phyloP scores from a whole-genome alignment of 768 basidiomycete genomes.

The Auricularia sp. region DNA sequence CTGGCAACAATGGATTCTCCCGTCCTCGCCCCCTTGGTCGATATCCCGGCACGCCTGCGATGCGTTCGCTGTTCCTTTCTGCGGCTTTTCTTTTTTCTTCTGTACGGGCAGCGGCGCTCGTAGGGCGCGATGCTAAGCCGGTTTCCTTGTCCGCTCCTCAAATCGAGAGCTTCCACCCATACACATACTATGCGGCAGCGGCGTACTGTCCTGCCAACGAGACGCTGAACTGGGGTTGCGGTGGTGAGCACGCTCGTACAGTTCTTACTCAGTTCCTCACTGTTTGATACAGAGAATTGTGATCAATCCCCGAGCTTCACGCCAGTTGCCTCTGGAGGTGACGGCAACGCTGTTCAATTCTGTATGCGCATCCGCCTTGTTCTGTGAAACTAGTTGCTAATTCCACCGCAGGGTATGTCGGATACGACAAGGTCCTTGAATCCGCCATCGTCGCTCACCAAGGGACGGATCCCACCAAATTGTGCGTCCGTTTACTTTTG shows the following conservation, averaged over 20 bases:
- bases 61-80: too few relatives aligned
- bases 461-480: constrained; percentile 24
- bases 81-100: too few relatives aligned
- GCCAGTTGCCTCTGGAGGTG: constrained; percentile 39
- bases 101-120: background rate
- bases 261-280: background rate
- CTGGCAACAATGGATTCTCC: too few relatives aligned
- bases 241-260: constrained; percentile 23
- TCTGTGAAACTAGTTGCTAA: background rate
- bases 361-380: constrained; percentile 21
- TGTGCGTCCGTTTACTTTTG: constrained; percentile 16
- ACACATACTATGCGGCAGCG: constrained; percentile 41
- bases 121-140: background rate
- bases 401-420: constrained; percentile 37
- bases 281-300: constrained; percentile 29
- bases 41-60: too few relatives aligned
- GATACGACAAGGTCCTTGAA: constrained; percentile 33
- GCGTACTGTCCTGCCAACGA: constrained; percentile 37
- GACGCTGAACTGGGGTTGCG: constrained; percentile 45
- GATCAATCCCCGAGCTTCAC: constrained; percentile 36
- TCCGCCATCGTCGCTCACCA: constrained; percentile 31
- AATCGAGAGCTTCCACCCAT: constrained; percentile 21
- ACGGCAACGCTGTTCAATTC: constrained; percentile 33
- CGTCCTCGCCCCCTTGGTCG: too few relatives aligned
- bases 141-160: background rate